Base-by-base conservation (phyloP, 2,329 filamentous ascomycete species). In the Microthyrium microscopicum region DNA sequence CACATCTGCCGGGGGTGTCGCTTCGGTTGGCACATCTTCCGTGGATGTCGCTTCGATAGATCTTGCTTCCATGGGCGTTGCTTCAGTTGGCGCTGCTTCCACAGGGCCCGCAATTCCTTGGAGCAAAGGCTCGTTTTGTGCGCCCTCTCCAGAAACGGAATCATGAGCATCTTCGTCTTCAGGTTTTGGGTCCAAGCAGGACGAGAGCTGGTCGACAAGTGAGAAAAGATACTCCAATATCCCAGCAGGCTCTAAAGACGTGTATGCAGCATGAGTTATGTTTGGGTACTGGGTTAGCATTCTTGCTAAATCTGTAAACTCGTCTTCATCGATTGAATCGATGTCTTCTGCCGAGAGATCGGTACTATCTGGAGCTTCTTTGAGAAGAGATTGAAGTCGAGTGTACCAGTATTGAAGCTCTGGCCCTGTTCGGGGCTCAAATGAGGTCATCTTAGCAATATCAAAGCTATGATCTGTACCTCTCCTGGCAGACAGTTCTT, bases 391-490 rank as follows among this genome's bases (percentile, higher is more conserved):
- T 17, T 39, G 38, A 2, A 53, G 33, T 26, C 42, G 45, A 0
- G 46, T 32, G 26, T 50, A 42, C 45, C 46, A 51, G 29, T 48
- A 51, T 32, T 52, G 49, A 11, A 53, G 26, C 20, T 49, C 42
- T 9, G 42, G 44, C 2, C 50, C 50, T 4, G 44, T 48, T 3
- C 47, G 47, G 8, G 40, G 29, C 33, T 49, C 51, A 37, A 51
- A 53, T 2, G 45, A 42, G 1, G 46, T 39, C 41, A 51, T 44
- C 5, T 35, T 28, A 12, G 17, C 29, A 4, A 43, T 39, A 26
- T 52, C 48, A 31, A 50, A 52, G 2, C 40, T 32, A 27, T 53
- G 49, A 5, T 38, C 36, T 28, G 37, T 43, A 4, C 37, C 30
- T n/a, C 39, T 39, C 5, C 45, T 46, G 2, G 43, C 46, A 1